These are phyloP conservation scores for Coniosporium tulheliwenetii DNA, from an alignment of 2,329 filamentous ascomycete genomes.

Conservation along the genomic window DNA sequence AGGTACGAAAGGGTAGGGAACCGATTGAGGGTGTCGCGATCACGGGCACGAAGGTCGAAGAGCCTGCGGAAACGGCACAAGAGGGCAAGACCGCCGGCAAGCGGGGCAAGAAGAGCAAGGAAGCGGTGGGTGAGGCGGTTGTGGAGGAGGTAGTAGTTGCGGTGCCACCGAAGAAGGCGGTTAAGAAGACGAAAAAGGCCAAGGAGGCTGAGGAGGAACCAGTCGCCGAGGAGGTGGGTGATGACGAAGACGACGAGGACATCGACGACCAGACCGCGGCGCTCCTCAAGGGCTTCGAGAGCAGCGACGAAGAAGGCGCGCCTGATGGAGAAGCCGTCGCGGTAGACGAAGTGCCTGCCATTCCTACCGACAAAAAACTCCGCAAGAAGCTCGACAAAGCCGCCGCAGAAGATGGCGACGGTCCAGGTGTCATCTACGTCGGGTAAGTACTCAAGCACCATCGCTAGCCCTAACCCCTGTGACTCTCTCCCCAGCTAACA, in stretches of 20 bases:
- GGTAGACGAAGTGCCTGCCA: slow-evolving; percentile 17
- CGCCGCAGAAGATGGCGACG: slow-evolving; percentile 32
- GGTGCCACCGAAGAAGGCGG: background rate
- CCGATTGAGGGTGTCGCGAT: background rate
- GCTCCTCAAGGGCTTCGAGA: slow-evolving; percentile 34
- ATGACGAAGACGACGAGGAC: slow-evolving; percentile 16
- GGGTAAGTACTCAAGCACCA: slow-evolving; percentile 31
- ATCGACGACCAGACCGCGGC: slow-evolving; percentile 33
- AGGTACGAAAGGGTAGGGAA: background rate
- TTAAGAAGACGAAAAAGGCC: slow-evolving; percentile 1
- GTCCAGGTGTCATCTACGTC: slow-evolving; percentile 73
- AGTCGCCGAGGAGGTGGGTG: slow-evolving; percentile 8
- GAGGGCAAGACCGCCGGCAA: slow-evolving; percentile 3
- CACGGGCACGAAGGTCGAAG: no score
- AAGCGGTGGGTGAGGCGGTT: background rate
- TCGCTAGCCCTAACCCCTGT: background rate
- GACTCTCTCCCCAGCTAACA: slow-evolving; percentile 6
- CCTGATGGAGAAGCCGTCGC: slow-evolving; percentile 14
- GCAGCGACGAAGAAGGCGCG: slow-evolving; percentile 22
- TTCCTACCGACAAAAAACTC: slow-evolving; percentile 15
- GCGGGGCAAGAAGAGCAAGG: background rate
- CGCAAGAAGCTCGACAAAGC: slow-evolving; percentile 32
- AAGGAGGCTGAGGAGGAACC: slow-evolving; percentile 4
- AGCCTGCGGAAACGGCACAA: no score
- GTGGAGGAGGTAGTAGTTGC: background rate